Evolutionary conservation across 208 protist genomes (phyloP), one percentile per base, ranked within the genome.

Genomic region (Herpetomonas samuelpessoai): DNA sequence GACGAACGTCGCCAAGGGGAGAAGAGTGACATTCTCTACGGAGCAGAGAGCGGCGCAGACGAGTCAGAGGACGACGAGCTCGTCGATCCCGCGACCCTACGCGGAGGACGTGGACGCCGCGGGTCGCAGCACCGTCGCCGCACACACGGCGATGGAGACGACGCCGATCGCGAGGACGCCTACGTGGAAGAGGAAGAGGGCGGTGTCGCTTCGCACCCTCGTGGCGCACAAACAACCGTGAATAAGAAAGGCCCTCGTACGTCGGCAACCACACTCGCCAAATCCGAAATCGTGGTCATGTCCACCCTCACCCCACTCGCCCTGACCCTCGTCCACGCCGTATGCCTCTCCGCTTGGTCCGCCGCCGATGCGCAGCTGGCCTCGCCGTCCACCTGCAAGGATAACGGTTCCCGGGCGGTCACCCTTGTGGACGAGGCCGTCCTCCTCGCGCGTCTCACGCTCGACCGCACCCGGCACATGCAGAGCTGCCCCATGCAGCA

Each of bases 391-490:
- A n/a, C n/a, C n/a, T n/a, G n/a, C n/a, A 67, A 41, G 48, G 53
- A 57, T 12, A 12, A 25, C 18, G 18, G 7, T 6, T 57, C 53
- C 47, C 49, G 49, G 14, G n/a, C n/a, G 4, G 19, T 46, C 14
- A 53, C 55, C 30, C 27, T 54, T 7, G 59, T 86, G 0, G 65
- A 81, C 25, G 66, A 70, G 4, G 76, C 71, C 9, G 68, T 86
- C 25, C 69, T 94, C 67, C 62, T 94, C 19, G 60, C 66, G n/a
- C 74, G 84, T 29, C 75, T 91, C 24, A 61, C 79, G 52, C 65
- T 73, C 14, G 84, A 94, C 39, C 79, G 78, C 54, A 90, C 84
- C 14, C 58, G 49, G 46, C 76, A 89, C 68, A 76, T 78, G 62
- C 1, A 41, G 6, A 72, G 65, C 38, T 84, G 67, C 52, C 79